These are phyloP conservation scores for Bacidia rubella DNA, from an alignment of 495 filamentous ascomycete genomes.

Conservation along the genomic window DNA sequence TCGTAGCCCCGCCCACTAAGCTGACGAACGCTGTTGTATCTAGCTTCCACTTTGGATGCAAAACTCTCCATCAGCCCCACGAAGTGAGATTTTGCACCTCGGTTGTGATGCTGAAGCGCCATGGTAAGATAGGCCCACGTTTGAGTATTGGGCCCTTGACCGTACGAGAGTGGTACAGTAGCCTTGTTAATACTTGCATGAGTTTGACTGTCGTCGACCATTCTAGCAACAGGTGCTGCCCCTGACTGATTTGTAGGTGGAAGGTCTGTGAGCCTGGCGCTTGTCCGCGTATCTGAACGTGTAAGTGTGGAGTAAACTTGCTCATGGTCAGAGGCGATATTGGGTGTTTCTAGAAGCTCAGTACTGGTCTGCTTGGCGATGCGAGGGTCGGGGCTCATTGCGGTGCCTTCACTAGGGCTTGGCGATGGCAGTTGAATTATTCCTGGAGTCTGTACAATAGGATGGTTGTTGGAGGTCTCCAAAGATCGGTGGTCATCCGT, in stretches of 20 bases:
- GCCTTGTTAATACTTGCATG: background rate
- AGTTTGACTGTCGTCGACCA: background rate
- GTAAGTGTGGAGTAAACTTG: too few relatives aligned
- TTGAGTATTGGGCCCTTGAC: background rate
- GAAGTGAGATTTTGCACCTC: background rate
- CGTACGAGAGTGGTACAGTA: background rate
- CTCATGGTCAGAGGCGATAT: too few relatives aligned
- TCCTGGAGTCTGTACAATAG: background rate
- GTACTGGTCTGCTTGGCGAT: too few relatives aligned
- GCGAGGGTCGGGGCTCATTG: too few relatives aligned
- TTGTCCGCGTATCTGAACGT: too few relatives aligned
- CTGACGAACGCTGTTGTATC: background rate
- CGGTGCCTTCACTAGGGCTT: background rate
- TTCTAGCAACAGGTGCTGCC: background rate
- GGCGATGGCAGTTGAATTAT: background rate
- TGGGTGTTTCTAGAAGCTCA: too few relatives aligned
- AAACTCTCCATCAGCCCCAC: background rate
- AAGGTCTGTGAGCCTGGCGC: too few relatives aligned
- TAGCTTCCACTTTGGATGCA: background rate
- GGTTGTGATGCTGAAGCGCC: background rate
- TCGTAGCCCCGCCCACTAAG: background rate
- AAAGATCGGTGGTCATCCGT: background rate
- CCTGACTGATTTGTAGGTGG: background rate
- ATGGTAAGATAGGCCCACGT: background rate
- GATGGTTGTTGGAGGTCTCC: background rate